phyloP scores from a whole-genome alignment of 208 protist species.

The Acanthamoeba lenticulata region DNA sequence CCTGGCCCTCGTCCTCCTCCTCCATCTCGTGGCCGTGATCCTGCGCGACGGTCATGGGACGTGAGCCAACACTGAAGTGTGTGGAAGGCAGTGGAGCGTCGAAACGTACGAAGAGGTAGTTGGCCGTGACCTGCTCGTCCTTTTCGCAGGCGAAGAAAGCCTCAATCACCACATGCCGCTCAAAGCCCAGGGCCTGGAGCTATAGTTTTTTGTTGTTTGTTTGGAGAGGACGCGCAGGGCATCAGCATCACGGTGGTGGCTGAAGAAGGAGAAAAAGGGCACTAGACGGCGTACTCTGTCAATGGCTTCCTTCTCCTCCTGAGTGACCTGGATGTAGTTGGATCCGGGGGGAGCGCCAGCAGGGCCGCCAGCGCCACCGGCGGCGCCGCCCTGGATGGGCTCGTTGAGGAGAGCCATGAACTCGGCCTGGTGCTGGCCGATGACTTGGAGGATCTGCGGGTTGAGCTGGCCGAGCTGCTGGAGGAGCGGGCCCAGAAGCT shows the following conservation, averaged over 20 bases:
- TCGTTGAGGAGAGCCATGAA: conserved; percentile 83
- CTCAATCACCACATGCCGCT: conserved; percentile 56
- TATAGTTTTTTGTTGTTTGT: too few species aligned
- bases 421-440: conserved; percentile 83
- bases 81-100: not conserved
- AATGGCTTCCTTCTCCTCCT: conserved; percentile 67
- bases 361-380: not conserved
- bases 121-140: conserved; percentile 60
- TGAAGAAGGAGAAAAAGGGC: not conserved
- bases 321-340: conserved; percentile 54
- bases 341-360: conserved; percentile 4
- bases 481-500: conserved; percentile 77
- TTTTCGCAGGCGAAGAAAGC: conserved; percentile 66
- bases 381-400: conserved; percentile 31
- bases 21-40: conserved; percentile 46
- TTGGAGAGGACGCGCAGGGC: not conserved
- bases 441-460: conserved; percentile 82
- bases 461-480: conserved; percentile 79
- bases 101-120: conserved; percentile 56
- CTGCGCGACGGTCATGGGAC: not conserved
- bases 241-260: not conserved
- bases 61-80: not conserved
- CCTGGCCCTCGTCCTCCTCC: conserved; percentile 4
- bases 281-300: not conserved
- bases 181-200: conserved; percentile 63